These are phyloP conservation scores for Diaporthe longicolla DNA, from an alignment of 2,329 filamentous ascomycete genomes.

Conservation along the genomic window DNA sequence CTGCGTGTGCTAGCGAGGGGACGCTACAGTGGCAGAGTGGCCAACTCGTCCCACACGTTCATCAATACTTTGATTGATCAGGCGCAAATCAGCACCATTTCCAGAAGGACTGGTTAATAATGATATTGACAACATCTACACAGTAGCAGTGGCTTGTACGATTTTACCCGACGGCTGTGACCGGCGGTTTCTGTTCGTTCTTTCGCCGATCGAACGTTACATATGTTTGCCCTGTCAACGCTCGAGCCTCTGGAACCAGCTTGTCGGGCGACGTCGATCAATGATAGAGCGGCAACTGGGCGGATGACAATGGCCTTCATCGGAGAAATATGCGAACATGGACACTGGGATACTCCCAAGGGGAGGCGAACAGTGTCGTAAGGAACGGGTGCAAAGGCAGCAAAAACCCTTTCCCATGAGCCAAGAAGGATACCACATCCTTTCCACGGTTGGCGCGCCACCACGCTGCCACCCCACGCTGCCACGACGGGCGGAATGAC, in stretches of 20 bases:
- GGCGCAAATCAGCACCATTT: constrained; percentile 22
- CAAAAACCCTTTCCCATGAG: constrained; percentile 27
- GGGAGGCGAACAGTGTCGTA: neutral
- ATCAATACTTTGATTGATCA: constrained; percentile 16
- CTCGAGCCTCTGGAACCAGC: constrained; percentile 24
- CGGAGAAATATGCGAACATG: neutral
- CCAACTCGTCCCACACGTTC: constrained; percentile 34
- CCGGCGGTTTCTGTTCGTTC: constrained; percentile 10
- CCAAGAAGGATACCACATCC: constrained; percentile 12
- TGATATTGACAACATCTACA: neutral
- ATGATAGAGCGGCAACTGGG: neutral
- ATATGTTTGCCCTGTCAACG: constrained; percentile 7
- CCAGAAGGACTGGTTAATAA: constrained; percentile 14
- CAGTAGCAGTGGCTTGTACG: neutral
- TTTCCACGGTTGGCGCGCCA: constrained; percentile 14
- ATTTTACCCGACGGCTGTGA: constrained; percentile 23
- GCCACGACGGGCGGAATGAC: neutral
- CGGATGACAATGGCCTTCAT: neutral
- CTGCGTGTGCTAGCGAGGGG: constrained; percentile 1
- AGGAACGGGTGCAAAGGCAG: neutral
- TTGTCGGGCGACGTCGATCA: constrained; percentile 26
- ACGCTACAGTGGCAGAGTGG: constrained; percentile 5
- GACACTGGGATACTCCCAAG: neutral
- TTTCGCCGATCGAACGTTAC: constrained; percentile 8
- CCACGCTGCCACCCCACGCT: neutral